These are phyloP conservation scores for Lipomyces sp. DNA, from an alignment of 805 yeast genomes.

Conservation along the genomic window DNA sequence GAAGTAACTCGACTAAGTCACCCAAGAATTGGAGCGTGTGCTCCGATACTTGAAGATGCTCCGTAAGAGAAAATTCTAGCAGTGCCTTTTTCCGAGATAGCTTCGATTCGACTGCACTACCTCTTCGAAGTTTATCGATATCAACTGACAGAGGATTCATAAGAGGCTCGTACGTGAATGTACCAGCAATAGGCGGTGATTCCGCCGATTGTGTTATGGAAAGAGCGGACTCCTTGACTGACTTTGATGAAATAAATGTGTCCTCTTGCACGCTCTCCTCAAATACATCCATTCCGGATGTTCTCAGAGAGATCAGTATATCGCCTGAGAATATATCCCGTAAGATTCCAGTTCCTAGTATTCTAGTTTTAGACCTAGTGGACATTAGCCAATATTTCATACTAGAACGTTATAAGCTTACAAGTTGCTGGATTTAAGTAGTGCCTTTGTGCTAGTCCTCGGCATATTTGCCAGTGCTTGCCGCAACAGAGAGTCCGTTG, in stretches of 20 bases:
- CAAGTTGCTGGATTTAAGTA: background rate
- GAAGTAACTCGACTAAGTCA: slow-evolving; percentile 36
- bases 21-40: slow-evolving; percentile 39
- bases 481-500: slow-evolving; percentile 9
- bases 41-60: slow-evolving; percentile 39
- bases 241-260: background rate
- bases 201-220: background rate
- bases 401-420: background rate
- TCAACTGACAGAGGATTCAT: slow-evolving; percentile 29
- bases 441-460: slow-evolving; percentile 8
- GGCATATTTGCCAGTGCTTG: slow-evolving; percentile 12
- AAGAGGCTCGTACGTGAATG: slow-evolving; percentile 14
- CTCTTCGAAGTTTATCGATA: slow-evolving; percentile 1
- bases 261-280: slow-evolving; percentile 2
- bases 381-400: background rate
- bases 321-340: slow-evolving; percentile 23
- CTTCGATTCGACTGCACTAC: slow-evolving; percentile 10
- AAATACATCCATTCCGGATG: slow-evolving; percentile 16
- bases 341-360: slow-evolving; percentile 19
- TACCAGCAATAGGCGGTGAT: background rate
- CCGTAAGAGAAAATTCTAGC: slow-evolving; percentile 33
- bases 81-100: slow-evolving; percentile 13
- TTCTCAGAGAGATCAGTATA: slow-evolving; percentile 8
- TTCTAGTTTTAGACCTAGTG: background rate
- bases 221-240: background rate